Percentiles rank a stretch among this genome's conserved stretches.
Evolutionary conservation across 83 land plant genomes (phyloP).

Genomic region (Picea abies): DNA sequence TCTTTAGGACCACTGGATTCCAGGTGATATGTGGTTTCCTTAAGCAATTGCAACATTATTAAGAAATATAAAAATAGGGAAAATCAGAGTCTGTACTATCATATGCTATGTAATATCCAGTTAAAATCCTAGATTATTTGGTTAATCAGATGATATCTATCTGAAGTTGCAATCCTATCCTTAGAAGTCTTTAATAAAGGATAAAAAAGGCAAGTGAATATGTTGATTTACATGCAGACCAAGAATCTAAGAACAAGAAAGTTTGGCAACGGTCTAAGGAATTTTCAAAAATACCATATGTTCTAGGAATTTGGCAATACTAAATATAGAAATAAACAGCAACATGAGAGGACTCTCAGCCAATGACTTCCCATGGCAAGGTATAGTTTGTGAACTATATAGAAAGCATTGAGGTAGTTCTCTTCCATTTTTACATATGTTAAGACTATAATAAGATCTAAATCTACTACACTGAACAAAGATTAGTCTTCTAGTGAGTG

Average conservation of each 20-base stretch:
- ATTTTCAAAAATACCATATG: too few relatives aligned
- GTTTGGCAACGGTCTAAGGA: too few relatives aligned
- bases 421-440: neutral
- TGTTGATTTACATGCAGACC: too few relatives aligned
- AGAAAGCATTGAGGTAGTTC: neutral
- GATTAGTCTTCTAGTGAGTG: neutral
- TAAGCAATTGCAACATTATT: neutral
- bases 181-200: neutral
- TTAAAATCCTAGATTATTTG: neutral
- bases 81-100: neutral
- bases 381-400: neutral
- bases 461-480: constrained; percentile 1
- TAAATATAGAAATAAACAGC: too few relatives aligned
- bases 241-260: too few relatives aligned
- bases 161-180: neutral
- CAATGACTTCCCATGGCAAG: too few relatives aligned
- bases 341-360: too few relatives aligned
- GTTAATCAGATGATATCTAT: too few relatives aligned
- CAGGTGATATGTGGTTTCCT: neutral
- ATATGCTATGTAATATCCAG: neutral
- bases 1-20: neutral
- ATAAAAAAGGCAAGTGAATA: too few relatives aligned
- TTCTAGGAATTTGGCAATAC: too few relatives aligned
- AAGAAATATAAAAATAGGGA: neutral
- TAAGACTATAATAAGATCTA: neutral